phyloP scores from a whole-genome alignment of 192 early-diverging fungal species.

The Geosiphon pyriformis region DNA sequence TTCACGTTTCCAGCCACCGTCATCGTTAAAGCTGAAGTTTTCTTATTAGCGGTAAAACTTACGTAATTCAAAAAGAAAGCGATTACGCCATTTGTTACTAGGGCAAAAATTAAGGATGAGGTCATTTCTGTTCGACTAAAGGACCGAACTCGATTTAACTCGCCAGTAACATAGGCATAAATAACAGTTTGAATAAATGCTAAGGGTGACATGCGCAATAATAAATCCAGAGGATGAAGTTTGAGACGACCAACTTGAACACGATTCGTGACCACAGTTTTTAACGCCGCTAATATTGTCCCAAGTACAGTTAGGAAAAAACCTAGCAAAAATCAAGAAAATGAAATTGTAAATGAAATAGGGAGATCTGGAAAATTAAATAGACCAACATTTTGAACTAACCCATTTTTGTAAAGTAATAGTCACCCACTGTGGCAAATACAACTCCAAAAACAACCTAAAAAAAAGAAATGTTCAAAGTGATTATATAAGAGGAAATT shows the following conservation, averaged over 20 bases:
- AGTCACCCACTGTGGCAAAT: conserved; percentile 80
- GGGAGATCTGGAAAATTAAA: conserved; percentile 2
- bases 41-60: conserved; percentile 81
- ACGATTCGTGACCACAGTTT: conserved; percentile 79
- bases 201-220: conserved; percentile 73
- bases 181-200: conserved; percentile 68
- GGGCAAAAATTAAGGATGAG: conserved; percentile 40
- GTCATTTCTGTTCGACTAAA: conserved; percentile 44
- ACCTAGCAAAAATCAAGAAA: conserved; percentile 26
- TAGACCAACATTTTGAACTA: background rate
- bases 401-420: conserved; percentile 62
- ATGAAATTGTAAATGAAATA: background rate
- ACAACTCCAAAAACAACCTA: conserved; percentile 70
- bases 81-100: conserved; percentile 71
- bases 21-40: conserved; percentile 81
- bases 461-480: conserved; percentile 31
- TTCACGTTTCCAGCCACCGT: conserved; percentile 73
- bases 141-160: conserved; percentile 40
- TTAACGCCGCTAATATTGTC: conserved; percentile 68
- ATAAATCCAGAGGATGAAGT: conserved; percentile 74
- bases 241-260: conserved; percentile 75
- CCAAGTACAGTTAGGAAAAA: conserved; percentile 77
- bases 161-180: conserved; percentile 61
- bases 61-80: conserved; percentile 87
- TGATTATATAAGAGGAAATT: too few species aligned